A percentile compares a stretch with the other conserved stretches of the same genome.
Conservation (phyloP, 2,329 filamentous ascomycete species). For the Emergomyces pasteurianus region DNA sequence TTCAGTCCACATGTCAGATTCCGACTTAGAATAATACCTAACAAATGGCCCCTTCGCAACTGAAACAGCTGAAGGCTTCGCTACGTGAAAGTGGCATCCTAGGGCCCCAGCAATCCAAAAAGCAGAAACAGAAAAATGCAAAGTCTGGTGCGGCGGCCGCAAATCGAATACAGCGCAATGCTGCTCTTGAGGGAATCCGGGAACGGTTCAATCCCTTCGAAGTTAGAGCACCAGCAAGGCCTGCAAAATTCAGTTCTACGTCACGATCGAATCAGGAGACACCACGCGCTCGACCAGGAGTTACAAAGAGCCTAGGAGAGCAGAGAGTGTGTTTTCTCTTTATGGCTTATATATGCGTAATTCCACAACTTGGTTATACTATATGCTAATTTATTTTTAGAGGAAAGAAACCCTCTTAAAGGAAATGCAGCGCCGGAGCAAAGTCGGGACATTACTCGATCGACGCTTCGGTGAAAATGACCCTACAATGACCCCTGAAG, state of each 20-base stretch:
- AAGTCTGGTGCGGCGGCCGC: constrained; percentile 57
- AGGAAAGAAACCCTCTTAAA: constrained; percentile 72
- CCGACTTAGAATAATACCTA: constrained; percentile 1
- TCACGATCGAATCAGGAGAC: constrained; percentile 40
- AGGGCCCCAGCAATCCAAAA: constrained; percentile 88
- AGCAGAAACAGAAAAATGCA: constrained; percentile 67
- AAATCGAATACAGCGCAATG: constrained; percentile 63
- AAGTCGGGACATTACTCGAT: constrained; percentile 85
- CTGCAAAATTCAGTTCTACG: constrained; percentile 74
- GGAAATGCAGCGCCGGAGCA: constrained; percentile 80
- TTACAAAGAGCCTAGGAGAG: constrained; percentile 76
- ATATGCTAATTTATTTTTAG: constrained; percentile 26
- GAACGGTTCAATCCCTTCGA: constrained; percentile 98
- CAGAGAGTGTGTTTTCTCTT: constrained; percentile 50
- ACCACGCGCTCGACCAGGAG: constrained; percentile 59
- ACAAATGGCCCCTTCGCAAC: constrained; percentile 87
- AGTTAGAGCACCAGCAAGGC: constrained; percentile 65
- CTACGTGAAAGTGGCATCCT: constrained; percentile 80
- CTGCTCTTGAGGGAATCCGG: constrained; percentile 72
- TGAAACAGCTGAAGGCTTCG: constrained; percentile 89
- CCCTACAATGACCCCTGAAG: constrained; percentile 82
- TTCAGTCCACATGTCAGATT: constrained; percentile 4
- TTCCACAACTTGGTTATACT: neutral
- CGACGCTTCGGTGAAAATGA: constrained; percentile 93
- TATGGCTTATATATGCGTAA: neutral